A percentile compares a stretch with the other conserved stretches of the same genome.
Evolutionary conservation across 192 early-diverging fungal genomes (phyloP).

Genomic region (Backusella luteola): DNA sequence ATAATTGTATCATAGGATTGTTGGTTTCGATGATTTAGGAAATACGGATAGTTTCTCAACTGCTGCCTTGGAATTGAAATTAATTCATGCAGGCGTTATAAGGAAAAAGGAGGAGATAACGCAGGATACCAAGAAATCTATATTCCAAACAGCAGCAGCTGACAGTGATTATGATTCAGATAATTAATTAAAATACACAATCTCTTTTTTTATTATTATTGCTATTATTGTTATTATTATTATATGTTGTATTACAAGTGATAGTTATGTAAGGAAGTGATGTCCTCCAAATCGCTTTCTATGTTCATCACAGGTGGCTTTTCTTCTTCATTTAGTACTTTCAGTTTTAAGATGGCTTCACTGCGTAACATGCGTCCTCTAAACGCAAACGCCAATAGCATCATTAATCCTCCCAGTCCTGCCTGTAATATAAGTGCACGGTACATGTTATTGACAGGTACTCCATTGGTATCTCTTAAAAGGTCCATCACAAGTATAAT

Average conservation of each 20-base stretch:
- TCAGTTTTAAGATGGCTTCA: conserved; percentile 21
- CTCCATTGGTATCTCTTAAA: conserved; percentile 20
- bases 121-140: conserved; percentile 15
- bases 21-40: conserved; percentile 95
- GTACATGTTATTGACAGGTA: conserved; percentile 23
- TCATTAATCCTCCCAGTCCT: conserved; percentile 21
- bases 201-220: background rate
- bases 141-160: conserved; percentile 9
- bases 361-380: conserved; percentile 26
- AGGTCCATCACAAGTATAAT: conserved; percentile 31
- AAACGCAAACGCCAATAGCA: conserved; percentile 17
- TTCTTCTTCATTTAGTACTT: background rate
- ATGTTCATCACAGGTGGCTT: background rate
- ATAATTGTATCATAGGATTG: conserved; percentile 45
- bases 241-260: background rate
- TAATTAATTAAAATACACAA: background rate
- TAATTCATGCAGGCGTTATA: conserved; percentile 23
- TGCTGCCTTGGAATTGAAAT: conserved; percentile 66
- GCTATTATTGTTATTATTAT: background rate
- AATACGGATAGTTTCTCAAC: conserved; percentile 86
- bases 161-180: conserved; percentile 17
- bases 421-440: conserved; percentile 37
- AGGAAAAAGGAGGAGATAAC: conserved; percentile 7
- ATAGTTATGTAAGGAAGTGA: background rate
- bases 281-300: background rate